Conservation (phyloP, 495 filamentous ascomycete species). For the Tetracladium marchalianum region DNA sequence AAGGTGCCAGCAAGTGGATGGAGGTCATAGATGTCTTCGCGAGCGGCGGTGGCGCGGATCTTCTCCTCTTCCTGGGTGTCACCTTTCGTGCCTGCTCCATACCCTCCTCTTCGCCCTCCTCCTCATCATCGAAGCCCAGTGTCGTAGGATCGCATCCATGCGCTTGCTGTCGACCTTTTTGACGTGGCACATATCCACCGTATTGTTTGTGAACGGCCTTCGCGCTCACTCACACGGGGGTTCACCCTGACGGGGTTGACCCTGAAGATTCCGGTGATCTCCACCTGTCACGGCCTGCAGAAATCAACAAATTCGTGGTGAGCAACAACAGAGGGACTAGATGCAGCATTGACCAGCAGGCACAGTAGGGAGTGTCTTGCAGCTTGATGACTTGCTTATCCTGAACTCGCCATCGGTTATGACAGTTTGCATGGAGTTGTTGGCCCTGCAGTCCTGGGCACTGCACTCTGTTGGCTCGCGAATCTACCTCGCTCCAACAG, state of each 20-base stretch:
- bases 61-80: conserved; percentile 76
- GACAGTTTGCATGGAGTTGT: conserved; percentile 99
- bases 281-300: conserved; percentile 93
- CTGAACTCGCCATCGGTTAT: conserved; percentile 89
- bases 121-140: no score
- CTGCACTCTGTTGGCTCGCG: no score
- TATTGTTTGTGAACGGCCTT: conserved; percentile 97
- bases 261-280: conserved; percentile 94
- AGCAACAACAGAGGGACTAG: conserved; percentile 90
- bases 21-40: conserved; percentile 87
- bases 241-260: conserved; percentile 93
- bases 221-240: conserved; percentile 79
- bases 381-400: conserved; percentile 99
- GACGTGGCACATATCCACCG: conserved; percentile 85
- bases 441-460: conserved; percentile 89
- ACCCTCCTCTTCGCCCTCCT: conserved; percentile 68
- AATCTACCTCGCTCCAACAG: conserved; percentile 91
- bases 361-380: conserved; percentile 93
- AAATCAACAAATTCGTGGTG: conserved; percentile 97
- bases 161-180: conserved; percentile 93
- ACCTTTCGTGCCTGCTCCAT: conserved; percentile 77
- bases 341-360: conserved; percentile 97
- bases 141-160: no score
- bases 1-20: conserved; percentile 86
- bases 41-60: conserved; percentile 70